phyloP scores from a whole-genome alignment of 2,329 filamentous ascomycete genomes.

The Paecilomyces formosus region DNA sequence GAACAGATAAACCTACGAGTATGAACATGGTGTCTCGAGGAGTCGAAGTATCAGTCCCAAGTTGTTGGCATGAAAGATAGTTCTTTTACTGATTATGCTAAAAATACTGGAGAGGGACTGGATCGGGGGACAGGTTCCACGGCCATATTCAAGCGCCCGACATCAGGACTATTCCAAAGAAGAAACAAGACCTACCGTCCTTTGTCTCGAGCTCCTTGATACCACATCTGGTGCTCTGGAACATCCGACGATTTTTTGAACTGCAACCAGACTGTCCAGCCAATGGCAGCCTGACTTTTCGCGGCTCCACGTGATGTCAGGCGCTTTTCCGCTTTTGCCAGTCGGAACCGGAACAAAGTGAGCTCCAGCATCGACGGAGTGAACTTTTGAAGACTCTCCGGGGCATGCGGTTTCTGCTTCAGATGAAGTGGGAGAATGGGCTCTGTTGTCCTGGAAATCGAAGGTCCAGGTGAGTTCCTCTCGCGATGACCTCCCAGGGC shows the following conservation, averaged over 20 bases:
- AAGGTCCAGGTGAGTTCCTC: slow-evolving; percentile 15
- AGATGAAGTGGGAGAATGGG: slow-evolving; percentile 19
- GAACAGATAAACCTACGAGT: background rate
- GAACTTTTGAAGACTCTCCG: slow-evolving; percentile 3
- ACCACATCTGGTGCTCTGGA: background rate
- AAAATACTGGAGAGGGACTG: background rate
- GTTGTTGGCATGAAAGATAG: background rate
- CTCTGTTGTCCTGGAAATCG: slow-evolving; percentile 12
- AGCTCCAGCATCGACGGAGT: background rate
- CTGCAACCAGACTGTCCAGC: background rate
- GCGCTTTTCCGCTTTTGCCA: background rate
- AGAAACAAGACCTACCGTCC: background rate
- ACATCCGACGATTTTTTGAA: background rate
- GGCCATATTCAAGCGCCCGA: background rate
- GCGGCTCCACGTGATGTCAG: background rate
- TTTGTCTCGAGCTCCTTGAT: background rate
- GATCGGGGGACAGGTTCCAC: background rate
- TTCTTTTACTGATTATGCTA: background rate
- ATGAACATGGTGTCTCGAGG: slow-evolving; percentile 1
- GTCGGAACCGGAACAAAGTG: background rate
- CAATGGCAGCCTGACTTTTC: background rate
- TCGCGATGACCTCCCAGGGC: slow-evolving; percentile 32
- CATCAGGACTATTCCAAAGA: background rate
- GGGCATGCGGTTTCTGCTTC: slow-evolving; percentile 3
- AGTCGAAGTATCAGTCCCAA: background rate